phyloP scores from a whole-genome alignment of 495 filamentous ascomycete species.

The Umbilicaria muhlenbergii region DNA sequence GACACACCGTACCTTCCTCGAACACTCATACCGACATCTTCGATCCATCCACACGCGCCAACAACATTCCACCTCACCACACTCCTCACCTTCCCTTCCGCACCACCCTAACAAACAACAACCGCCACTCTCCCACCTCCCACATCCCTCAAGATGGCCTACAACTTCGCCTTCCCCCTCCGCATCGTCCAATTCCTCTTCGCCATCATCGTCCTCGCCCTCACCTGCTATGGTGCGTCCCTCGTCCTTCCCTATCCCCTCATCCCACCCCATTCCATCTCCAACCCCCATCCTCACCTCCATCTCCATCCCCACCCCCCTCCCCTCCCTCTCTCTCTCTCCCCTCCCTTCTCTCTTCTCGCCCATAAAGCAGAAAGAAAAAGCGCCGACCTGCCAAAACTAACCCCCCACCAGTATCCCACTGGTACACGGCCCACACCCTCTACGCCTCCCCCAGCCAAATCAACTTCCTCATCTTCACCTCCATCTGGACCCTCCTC shows the following conservation, averaged over 20 bases:
- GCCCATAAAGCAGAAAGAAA: no score
- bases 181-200: constrained; percentile 50
- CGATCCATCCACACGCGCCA: no score
- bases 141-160: constrained; percentile 19
- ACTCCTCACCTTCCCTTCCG: no score
- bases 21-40: no score
- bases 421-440: constrained; percentile 22
- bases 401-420: constrained; percentile 5
- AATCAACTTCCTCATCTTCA: constrained; percentile 62
- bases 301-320: constrained; percentile 4
- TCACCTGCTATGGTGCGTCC: constrained; percentile 58
- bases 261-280: constrained; percentile 3
- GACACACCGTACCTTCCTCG: no score
- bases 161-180: constrained; percentile 41
- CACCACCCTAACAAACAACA: no score
- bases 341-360: constrained; percentile 2
- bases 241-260: constrained; percentile 15
- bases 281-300: no score
- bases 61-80: no score
- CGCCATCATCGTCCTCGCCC: constrained; percentile 51
- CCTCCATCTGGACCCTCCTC: constrained; percentile 55
- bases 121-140: constrained; percentile 1
- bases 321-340: background rate
- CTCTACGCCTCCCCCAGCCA: constrained; percentile 26
- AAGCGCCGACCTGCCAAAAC: no score